Evolutionary conservation across 345 rosid species (phyloP), one percentile per base, ranked within the genome.

Genomic region (Dimocarpus longan): DNA sequence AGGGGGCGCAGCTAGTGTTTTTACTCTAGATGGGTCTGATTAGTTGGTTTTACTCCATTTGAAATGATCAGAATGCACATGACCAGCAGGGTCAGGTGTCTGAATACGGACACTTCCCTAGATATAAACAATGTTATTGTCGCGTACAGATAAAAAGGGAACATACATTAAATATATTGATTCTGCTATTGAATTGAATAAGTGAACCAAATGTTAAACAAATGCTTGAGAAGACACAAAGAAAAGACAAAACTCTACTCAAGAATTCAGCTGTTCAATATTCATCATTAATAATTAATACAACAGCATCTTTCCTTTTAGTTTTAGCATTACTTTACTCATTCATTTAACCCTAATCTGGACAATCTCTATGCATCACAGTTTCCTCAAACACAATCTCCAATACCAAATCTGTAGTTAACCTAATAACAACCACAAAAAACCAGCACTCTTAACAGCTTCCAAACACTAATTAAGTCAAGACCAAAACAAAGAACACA

Each of bases 381-480:
- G 76, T 73, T 73, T 57, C 68, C 40, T 62, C 5, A 21, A 62
- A 42, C 77, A 74, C 68, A 74, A 43, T 74, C 77, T 40, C 40
- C 77, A 19, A 73, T 59, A 60, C 42, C 76, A 73, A 22, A 73
- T 73, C 68, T 21, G 37, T 40, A 59, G 60, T 59, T 59, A 15
- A 54, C 40, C 32, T 5, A 4, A 44, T 22, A 21, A 12, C 32
- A 68, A 32, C 56, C 28, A 26, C 65, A 57, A 46, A 37, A 13
- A 56, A 19, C 43, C 18, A 16, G 21, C 63, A 28, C 74, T 50
- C 44, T 5, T 42, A 42, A 42, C 44, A 50, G 26, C 44, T 19
- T 26, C 48, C 7, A 12, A 16, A 57, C 43, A 26, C 75, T 28
- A 19, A 32, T 32, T 32, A 32, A 32, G 37, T 32, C 37, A 32